Conservation (phyloP, 2,329 filamentous ascomycete genomes). For the Scytalidium sp. region DNA sequence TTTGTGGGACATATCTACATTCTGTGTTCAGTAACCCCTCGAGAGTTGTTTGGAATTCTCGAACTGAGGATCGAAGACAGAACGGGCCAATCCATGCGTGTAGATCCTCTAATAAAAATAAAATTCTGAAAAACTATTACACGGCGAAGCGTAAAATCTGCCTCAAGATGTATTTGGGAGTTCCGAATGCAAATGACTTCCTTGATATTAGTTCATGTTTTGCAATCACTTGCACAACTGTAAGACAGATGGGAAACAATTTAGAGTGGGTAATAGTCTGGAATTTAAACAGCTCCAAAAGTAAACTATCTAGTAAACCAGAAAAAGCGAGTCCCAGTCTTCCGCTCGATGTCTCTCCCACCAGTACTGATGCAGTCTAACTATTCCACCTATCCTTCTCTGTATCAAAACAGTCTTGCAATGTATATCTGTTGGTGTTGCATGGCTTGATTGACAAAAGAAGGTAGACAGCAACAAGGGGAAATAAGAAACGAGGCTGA, state of each 20-base stretch:
- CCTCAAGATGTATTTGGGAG: no score
- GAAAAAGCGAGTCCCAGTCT: constrained; percentile 31
- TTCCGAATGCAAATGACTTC: no score
- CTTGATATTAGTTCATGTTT: no score
- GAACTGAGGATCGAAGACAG: no score
- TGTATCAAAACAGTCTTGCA: not conserved
- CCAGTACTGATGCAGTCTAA: constrained; percentile 5
- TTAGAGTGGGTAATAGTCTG: constrained; percentile 34
- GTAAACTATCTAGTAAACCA: constrained; percentile 30
- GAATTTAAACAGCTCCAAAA: constrained; percentile 25
- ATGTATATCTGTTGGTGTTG: constrained; percentile 11
- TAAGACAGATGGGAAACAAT: not conserved
- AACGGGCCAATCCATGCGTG: no score
- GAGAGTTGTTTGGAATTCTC: no score
- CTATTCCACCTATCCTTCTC: not conserved
- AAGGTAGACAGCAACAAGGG: constrained; percentile 17
- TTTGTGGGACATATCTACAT: no score
- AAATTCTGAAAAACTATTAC: no score
- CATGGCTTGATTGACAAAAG: constrained; percentile 11
- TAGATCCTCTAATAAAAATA: no score
- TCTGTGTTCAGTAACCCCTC: no score
- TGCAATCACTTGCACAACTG: no score
- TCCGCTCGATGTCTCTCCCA: constrained; percentile 10
- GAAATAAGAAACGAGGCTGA: constrained; percentile 36
- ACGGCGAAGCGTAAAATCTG: no score